Base-by-base conservation (phyloP, 2,329 filamentous ascomycete species). In the Clarireedia sp. region DNA sequence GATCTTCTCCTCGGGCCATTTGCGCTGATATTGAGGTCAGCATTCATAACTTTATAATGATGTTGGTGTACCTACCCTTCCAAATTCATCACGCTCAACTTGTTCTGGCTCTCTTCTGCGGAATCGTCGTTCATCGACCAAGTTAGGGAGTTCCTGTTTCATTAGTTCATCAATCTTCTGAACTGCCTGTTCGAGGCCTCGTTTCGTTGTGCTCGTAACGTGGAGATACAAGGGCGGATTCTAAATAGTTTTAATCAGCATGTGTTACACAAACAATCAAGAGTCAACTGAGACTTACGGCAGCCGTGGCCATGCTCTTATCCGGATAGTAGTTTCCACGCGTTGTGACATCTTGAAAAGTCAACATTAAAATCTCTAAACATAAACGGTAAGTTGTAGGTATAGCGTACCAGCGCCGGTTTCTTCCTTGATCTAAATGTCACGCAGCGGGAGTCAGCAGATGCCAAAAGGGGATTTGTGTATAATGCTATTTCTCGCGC, bases 1-100 rank as follows among this genome's bases (percentile, higher is more conserved):
- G 49, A 99, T 95, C 66, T 88, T 90, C 73, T 96, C 90, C 68
- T 97, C 94, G 1, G 94, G 92, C 94, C 94, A 99, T 89, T 97
- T 99, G 63, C 91, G 90, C 90, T 95, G 63, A 26, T 33, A 21
- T 54, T 43, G 38, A 48, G 23, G 53, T 67, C 57, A 64, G 59
- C 44, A 45, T 36, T 16, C 4, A 24, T 29, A 37, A 59, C 57
- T 37, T 16, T n/a, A 16, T 36, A 14, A 33, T 14, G 16, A 10
- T 26, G 8, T 7, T 3, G 6, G n/a, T 41, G 58, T 59, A 69
- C 78, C 68, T 82, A 95, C 90, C 67, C 92, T 83, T 62, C 91
- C 92, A 70, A 86, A 90, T 68, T 96, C 90, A 67, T 96, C 92
- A 57, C 90, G 83, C 72, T 97, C 94, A 47, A 95, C 83, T 56